Base-by-base conservation (phyloP, 129 eudicot species). In the Helianthus tuberosus region DNA sequence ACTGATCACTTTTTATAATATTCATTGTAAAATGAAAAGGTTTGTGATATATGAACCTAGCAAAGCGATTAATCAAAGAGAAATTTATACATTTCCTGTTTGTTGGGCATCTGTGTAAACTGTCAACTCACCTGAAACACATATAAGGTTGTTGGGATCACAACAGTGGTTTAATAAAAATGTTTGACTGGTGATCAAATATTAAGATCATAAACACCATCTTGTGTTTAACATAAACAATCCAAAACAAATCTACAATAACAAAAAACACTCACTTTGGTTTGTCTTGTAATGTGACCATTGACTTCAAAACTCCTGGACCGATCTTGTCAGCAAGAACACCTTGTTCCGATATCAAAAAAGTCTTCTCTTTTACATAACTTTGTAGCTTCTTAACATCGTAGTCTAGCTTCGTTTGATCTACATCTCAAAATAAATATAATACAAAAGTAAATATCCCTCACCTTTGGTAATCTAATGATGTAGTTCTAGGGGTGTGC, bases 311-410 rank as follows among this genome's bases (percentile, higher is more conserved):
- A 62, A 88, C 83, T 20, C 94, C 97, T 3, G 97, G 99, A 74
- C 80, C 84, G 60, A 91, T 88, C 87, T 85, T 86, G 81, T 94
- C 99, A 25, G 97, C 89, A 75, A 94, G 93, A 79, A 73, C 97
- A 61, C 97, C 97, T 80, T 83, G 83, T 72, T 94, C 99, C 2
- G 93, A 88, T 64, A 94, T 81, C 78, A 47, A 68, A 1, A 94
- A 86, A 16, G 97, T 75, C 82, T 91, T 85, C 79, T 94, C 97
- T 72, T 91, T 94, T 74, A 91, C 89, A 75, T 68, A 79, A 81
- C 93, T 94, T 49, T 94, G 99, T n/a, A 94, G 89, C 64, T 86
- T 91, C 44, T 85, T 88, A 36, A 84, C 76, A 72, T 94, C 97
- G 48, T 74, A 82, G 78, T 91, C 96, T 11, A 88, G 88, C 72